Base-by-base conservation (phyloP, 2,329 filamentous ascomycete species). In the Verticillium zaregamsianum region DNA sequence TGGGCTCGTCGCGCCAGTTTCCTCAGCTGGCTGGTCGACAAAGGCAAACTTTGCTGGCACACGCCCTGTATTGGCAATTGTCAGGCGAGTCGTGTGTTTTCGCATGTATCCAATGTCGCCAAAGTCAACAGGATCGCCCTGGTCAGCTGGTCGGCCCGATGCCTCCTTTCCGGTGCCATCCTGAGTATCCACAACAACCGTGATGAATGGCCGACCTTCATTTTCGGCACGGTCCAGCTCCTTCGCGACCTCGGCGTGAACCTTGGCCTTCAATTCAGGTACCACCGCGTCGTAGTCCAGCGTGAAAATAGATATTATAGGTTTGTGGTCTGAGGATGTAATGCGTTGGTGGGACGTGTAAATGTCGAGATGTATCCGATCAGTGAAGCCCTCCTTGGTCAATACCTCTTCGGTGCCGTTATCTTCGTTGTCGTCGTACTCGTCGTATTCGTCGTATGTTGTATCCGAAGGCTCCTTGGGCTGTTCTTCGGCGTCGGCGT, bases 281-380 rank as follows among this genome's bases (percentile, higher is more conserved):
- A 96, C 87, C 1, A 97, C 91, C 0, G 91, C 90, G 65, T 97
- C 91, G 71, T 95, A 97, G 55, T 90, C 89, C 8, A 99, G 76
- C 0, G 86, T 89, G 71, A 98, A 98, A 1, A 93, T 80, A 1
- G 93, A 92, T 62, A 89, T 86, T 2, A 99, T 78, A 0, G 95
- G 96, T 73, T 99, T 99, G 76, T 99, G 95, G 69, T 99, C 95
- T 0, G 94, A 98, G 0, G 94, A 97, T 17, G 91, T 85, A 28
- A 99, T 89, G 20, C 90, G 85, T 73, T 98, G 95, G 70, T 98
- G 92, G 0, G 93, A 94, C 0, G 88, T 87, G 72, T 99, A 99
- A 62, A 90, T 75, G 60, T 87, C 84, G 37, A 87, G 75, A 31
- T 74, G 74, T 65, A 89, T 82, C 61, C 77, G 77, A 65, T 88